Base-by-base conservation (phyloP, 352 stramenopile genomes). In the Saprolegnia parasitica region DNA sequence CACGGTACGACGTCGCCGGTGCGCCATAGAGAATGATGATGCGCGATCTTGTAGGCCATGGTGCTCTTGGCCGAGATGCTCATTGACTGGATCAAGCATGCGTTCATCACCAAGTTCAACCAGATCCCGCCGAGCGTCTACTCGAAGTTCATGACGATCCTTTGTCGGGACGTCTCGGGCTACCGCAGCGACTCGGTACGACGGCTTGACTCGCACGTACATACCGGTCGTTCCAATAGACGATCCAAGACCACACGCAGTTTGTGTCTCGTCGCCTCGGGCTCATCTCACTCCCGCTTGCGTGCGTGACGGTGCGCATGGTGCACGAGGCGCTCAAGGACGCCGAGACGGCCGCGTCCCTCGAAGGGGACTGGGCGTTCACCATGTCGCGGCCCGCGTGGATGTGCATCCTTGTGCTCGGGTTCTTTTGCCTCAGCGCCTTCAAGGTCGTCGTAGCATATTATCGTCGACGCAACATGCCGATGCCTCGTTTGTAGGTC, bases 61-160 rank as follows among this genome's bases (percentile, higher is more conserved):
- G 92, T 99, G 26, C 88, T 97, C 68, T 72, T 88, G 11, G 87
- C 89, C 15, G 96, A 99, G 77, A 90, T 98, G 74, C 71, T 99
- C 60, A 96, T 97, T 62, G 97, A 99, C 80, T 99, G 95, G 93
- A 91, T 99, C 66, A 99, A 99, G 79, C 97, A 99, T 77, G 92
- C 91, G 5, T 99, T 99, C 78, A 99, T 99, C 72, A 98, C 93
- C 57, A 99, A 99, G 72, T 99, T 99, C 79, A 99, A 99, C 75
- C 86, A 93, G 50, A 93, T 99, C 54, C 84, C 95, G 40, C 93
- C 94, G 39, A 81, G 74, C 4, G 84, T 98, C 32, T 99, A 99
- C 77, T 89, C 84, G 61, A 97, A 98, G 74, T 98, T 98, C 77
- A 87, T 90, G 65, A 95, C 96, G 16, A 89, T 98, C 40, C 79